phyloP scores from a whole-genome alignment of 208 protist genomes.

The Leptomonas pyrrhocoris region DNA sequence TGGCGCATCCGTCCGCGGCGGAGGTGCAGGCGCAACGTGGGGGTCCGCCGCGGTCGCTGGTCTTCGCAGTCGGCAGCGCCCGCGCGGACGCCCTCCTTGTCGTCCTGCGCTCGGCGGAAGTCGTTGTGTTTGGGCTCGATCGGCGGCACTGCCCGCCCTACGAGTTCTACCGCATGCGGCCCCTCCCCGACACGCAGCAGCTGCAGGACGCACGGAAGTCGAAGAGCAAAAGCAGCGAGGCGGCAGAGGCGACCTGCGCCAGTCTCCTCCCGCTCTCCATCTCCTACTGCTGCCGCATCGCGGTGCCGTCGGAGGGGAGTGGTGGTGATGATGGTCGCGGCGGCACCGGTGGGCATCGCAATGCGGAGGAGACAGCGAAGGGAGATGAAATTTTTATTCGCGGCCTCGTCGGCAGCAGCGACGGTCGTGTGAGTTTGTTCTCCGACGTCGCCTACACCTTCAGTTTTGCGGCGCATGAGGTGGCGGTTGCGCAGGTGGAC shows the following conservation, averaged over 20 bases:
- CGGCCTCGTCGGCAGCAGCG: slow-evolving; percentile 68
- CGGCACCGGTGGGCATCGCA: neutral
- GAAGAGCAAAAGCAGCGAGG: neutral
- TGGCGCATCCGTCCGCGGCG: slow-evolving; percentile 1
- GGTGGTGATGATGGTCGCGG: neutral
- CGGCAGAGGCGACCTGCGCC: slow-evolving; percentile 44
- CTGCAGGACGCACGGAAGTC: slow-evolving; percentile 12
- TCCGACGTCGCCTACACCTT: slow-evolving; percentile 71
- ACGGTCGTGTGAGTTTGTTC: slow-evolving; percentile 83
- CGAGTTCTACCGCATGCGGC: slow-evolving; percentile 49
- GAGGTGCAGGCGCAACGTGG: neutral
- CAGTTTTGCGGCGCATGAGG: slow-evolving; percentile 74
- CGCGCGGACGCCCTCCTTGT: slow-evolving; percentile 49
- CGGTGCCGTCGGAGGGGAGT: neutral
- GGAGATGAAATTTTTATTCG: slow-evolving; percentile 50
- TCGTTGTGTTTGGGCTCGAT: slow-evolving; percentile 62
- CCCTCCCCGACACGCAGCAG: slow-evolving; percentile 35
- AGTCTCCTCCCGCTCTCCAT: slow-evolving; percentile 67
- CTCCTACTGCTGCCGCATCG: slow-evolving; percentile 47
- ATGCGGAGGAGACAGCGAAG: neutral
- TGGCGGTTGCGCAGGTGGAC: slow-evolving; percentile 52
- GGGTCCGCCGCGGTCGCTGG: slow-evolving; percentile 18
- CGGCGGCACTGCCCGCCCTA: slow-evolving; percentile 35
- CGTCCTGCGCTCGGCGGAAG: slow-evolving; percentile 50
- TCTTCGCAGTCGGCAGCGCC: slow-evolving; percentile 54